phyloP scores from a whole-genome alignment of 768 basidiomycete genomes.

The Leucocoprinus sp. region DNA sequence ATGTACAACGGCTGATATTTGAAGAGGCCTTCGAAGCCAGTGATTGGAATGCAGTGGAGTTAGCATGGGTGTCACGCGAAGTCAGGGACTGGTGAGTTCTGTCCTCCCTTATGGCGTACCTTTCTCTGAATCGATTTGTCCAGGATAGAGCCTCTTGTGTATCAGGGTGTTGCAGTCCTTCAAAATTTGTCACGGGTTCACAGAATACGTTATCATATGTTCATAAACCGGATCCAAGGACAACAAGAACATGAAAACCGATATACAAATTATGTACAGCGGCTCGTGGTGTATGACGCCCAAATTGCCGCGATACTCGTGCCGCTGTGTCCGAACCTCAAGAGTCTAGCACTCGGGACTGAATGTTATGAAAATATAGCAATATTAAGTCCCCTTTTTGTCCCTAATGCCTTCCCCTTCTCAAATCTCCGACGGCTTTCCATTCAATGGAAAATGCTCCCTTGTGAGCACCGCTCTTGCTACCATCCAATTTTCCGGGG shows the following conservation, averaged over 20 bases:
- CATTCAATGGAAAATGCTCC: conserved; percentile 3
- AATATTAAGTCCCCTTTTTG: conserved; percentile 4
- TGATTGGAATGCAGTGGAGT: not conserved
- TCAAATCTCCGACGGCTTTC: conserved; percentile 6
- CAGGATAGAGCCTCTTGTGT: conserved; percentile 11
- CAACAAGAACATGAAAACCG: not conserved
- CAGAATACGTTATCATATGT: not conserved
- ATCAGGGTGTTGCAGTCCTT: conserved; percentile 4
- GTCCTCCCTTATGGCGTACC: not conserved
- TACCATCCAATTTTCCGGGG: conserved; percentile 3
- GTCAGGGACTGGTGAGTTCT: conserved; percentile 6
- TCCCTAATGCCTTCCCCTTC: not conserved
- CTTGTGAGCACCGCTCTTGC: not conserved
- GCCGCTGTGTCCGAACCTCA: conserved; percentile 2
- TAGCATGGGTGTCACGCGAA: conserved; percentile 5
- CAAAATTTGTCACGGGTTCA: not conserved
- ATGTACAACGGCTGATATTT: conserved; percentile 4
- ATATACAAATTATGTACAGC: conserved; percentile 1
- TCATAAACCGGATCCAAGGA: not conserved
- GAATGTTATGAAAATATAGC: not conserved
- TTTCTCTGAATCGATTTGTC: not conserved
- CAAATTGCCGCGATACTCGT: conserved; percentile 1
- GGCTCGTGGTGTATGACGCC: conserved; percentile 3
- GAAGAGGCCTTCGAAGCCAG: conserved; percentile 9
- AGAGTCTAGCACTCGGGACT: conserved; percentile 1